phyloP scores from a whole-genome alignment of 768 basidiomycete genomes.

The Calocera cornea region DNA sequence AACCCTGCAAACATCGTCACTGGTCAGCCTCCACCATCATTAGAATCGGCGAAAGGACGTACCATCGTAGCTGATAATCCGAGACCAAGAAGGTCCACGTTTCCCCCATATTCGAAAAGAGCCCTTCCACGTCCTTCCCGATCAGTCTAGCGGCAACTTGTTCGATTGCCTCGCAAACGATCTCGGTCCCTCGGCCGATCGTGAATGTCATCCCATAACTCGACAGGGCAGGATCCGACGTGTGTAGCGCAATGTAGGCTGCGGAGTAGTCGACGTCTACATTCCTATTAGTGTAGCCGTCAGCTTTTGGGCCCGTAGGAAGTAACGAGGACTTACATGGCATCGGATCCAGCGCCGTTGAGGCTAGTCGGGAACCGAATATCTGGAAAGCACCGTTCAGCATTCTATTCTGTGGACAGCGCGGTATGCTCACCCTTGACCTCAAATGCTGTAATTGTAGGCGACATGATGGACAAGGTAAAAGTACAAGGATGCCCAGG shows the following conservation, averaged over 20 bases:
- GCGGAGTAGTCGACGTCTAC: conserved; percentile 93
- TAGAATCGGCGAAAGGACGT: conserved; percentile 14
- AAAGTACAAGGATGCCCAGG: background rate
- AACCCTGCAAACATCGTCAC: conserved; percentile 50
- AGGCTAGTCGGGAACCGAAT: conserved; percentile 86
- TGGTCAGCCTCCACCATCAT: background rate
- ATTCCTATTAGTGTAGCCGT: conserved; percentile 43
- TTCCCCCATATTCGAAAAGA: conserved; percentile 84
- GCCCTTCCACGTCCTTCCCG: conserved; percentile 63
- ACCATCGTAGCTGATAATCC: conserved; percentile 88
- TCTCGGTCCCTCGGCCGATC: conserved; percentile 88
- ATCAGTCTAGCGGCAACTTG: conserved; percentile 69
- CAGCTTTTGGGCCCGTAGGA: background rate
- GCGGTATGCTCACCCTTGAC: conserved; percentile 22
- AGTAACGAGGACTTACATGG: conserved; percentile 45
- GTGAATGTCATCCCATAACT: conserved; percentile 95
- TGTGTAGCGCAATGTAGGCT: conserved; percentile 71
- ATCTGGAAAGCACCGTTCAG: conserved; percentile 34
- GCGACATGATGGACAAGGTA: background rate
- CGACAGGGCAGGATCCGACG: conserved; percentile 45
- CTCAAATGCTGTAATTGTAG: conserved; percentile 22
- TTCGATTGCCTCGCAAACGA: conserved; percentile 73
- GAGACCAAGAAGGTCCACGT: conserved; percentile 77
- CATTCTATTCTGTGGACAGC: background rate
- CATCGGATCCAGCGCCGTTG: conserved; percentile 85